Evolutionary conservation across 495 filamentous ascomycete genomes (phyloP), one percentile per base, ranked within the genome.

Genomic region (Neurospora terricola): DNA sequence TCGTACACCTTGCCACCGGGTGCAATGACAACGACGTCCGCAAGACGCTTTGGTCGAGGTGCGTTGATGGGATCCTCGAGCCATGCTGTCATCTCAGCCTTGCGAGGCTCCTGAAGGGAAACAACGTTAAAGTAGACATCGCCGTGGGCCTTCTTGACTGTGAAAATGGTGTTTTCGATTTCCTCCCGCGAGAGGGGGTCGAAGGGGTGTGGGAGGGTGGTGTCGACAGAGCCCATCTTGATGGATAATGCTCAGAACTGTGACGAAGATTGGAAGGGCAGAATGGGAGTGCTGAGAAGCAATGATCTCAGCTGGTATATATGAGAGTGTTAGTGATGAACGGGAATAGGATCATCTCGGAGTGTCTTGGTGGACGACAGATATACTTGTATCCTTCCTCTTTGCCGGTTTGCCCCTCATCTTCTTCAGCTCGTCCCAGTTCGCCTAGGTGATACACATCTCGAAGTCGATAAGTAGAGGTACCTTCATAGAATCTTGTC

Each of bases 11-110:
- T 91, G 43, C 91, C 91, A 7, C 91, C 92, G 3, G 89, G 88
- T 0, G 89, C 92, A 81, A 97, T 94, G n/a, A 90, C 92, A 36
- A 97, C 93, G 1, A 97, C 86, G 81, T 98, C 94, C 3, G 94
- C 94, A 21, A 92, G 82, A 75, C 94, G 87, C 30, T 85, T 80
- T 34, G 94, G 94, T 10, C 91, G 87, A 12, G 90, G 86, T 0
- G 83, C 83, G 14, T 82, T 86, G 66, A 88, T 81, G 14, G 91
- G 88, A 71, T 90, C 84, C 40, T 84, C 88, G 3, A 97, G 79
- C 93, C 94, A 98, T 70, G 87, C 88, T 77, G 90, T 84, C 93
- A 97, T 96, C 78, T 94, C 90, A 38, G 86, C 89, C 86, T 97
- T 97, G 75, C 89, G 90, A 18, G 94, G 94, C 84, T 97, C 95